phyloP scores from a whole-genome alignment of 371 early-diverging fungal genomes.

The Mucor indicus region DNA sequence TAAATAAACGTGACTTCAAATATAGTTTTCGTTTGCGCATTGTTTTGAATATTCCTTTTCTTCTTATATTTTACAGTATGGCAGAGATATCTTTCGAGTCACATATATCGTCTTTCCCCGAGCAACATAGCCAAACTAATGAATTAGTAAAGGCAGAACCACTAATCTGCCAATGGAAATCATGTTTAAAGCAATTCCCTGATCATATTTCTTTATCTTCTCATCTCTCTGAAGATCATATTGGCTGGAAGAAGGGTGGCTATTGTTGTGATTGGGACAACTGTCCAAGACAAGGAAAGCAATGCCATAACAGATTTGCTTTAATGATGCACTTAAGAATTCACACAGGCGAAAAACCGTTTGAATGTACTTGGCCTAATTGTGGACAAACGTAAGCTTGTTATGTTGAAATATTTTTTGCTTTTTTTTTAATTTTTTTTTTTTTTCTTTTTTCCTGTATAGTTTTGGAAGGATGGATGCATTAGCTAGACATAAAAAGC shows the following conservation, averaged over 20 bases:
- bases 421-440: not conserved
- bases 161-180: constrained; percentile 50
- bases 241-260: constrained; percentile 63
- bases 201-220: constrained; percentile 42
- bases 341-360: constrained; percentile 71
- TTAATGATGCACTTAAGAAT: constrained; percentile 66
- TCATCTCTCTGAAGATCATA: constrained; percentile 64
- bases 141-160: not conserved
- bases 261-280: constrained; percentile 65
- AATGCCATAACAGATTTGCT: constrained; percentile 63
- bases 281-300: constrained; percentile 57
- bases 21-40: too few species aligned
- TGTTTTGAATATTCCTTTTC: too few species aligned
- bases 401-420: not conserved
- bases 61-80: too few species aligned
- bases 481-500: constrained; percentile 35
- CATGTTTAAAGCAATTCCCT: constrained; percentile 38
- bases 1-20: too few species aligned
- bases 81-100: too few species aligned
- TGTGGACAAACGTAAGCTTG: constrained; percentile 43
- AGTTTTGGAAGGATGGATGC: constrained; percentile 51
- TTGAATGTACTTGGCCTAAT: constrained; percentile 44
- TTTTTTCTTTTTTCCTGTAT: not conserved
- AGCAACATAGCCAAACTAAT: too few species aligned
- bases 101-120: too few species aligned